A percentile compares a stretch with the other conserved stretches of the same genome.
Conservation (phyloP, 129 eudicot species). For the Silybum marianum region DNA sequence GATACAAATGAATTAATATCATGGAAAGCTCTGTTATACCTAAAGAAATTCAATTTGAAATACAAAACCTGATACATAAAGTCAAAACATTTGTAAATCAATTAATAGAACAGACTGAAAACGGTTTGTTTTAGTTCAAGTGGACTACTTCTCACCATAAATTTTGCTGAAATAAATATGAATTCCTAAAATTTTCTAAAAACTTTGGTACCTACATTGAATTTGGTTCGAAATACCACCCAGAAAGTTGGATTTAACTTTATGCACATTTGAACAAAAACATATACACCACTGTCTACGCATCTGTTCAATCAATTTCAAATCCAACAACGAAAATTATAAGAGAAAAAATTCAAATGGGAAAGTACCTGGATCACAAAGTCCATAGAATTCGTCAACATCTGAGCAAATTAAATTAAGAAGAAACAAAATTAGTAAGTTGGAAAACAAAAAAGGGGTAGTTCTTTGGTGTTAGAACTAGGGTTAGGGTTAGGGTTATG, state of each 20-base stretch:
- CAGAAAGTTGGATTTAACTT: neutral
- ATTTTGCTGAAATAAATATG: neutral
- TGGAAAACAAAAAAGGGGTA: neutral
- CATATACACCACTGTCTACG: neutral
- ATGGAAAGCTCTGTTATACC: neutral
- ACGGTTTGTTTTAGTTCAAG: neutral
- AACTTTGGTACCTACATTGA: neutral
- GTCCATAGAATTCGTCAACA: conserved; percentile 85
- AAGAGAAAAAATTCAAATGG: neutral
- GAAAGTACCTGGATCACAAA: conserved; percentile 86
- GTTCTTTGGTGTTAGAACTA: neutral
- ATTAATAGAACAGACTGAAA: neutral
- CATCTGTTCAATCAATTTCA: neutral
- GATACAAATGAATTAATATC: neutral
- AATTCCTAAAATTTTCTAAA: neutral
- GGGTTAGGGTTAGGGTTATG: conserved; percentile 16
- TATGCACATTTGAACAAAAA: neutral
- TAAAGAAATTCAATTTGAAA: neutral
- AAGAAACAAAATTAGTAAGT: neutral
- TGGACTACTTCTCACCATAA: neutral
- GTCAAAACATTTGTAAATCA: neutral
- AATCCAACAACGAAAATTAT: neutral
- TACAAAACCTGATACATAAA: neutral
- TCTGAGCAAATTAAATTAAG: conserved; percentile 43
- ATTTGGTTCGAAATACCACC: neutral